Conservation (phyloP, 2,329 filamentous ascomycete genomes). For the Dendrostoma leiphaemia region DNA sequence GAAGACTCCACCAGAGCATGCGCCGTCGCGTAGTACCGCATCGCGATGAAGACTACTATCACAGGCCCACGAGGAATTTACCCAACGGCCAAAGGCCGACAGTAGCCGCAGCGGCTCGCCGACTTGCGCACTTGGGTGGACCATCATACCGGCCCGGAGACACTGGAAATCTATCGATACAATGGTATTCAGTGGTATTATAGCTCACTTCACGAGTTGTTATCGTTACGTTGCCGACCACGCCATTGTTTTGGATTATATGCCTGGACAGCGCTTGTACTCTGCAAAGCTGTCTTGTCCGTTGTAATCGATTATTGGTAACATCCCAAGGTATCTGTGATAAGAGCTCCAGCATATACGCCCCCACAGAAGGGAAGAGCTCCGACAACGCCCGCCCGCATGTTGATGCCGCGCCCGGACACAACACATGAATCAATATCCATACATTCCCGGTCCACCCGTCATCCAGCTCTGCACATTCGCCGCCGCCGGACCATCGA, state of each 20-base stretch:
- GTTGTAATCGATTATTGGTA: background rate
- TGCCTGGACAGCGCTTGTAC: too few relatives aligned
- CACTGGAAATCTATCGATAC: too few relatives aligned
- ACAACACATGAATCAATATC: slow-evolving; percentile 19
- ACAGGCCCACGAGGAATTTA: background rate
- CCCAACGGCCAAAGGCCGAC: background rate
- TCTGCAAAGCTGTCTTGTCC: background rate
- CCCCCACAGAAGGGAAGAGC: background rate
- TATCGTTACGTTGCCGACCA: too few relatives aligned
- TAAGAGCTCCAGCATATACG: background rate
- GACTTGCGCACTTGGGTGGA: background rate
- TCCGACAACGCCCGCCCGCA: background rate
- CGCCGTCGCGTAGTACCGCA: background rate
- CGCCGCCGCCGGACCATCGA: slow-evolving; percentile 21
- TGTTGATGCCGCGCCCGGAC: background rate
- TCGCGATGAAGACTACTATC: background rate
- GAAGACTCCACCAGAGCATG: too few relatives aligned
- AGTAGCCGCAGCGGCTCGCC: background rate
- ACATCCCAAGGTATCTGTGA: background rate
- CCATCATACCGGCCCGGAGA: background rate
- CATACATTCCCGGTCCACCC: slow-evolving; percentile 22
- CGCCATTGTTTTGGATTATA: too few relatives aligned
- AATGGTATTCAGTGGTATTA: too few relatives aligned
- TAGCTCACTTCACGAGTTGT: background rate
- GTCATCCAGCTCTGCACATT: slow-evolving; percentile 24